phyloP scores from a whole-genome alignment of 352 stramenopile species.

The Pythium scleroteichum region DNA sequence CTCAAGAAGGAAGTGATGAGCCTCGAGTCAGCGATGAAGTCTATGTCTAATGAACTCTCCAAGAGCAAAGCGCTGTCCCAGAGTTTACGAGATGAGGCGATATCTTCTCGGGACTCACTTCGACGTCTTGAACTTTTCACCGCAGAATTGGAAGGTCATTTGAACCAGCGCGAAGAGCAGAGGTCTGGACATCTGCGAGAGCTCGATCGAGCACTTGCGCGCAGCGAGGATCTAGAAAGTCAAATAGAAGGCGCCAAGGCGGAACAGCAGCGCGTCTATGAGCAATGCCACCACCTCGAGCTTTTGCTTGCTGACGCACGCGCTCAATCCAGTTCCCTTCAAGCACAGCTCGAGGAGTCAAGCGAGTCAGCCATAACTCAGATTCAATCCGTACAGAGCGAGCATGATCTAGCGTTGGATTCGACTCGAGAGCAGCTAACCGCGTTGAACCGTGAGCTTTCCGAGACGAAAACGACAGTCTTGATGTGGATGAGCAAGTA shows the following conservation, averaged over 20 bases:
- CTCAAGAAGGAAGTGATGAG: too few species aligned
- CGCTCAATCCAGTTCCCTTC: neutral
- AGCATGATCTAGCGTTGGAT: constrained; percentile 17
- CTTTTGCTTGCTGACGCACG: constrained; percentile 1
- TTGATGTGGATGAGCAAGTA: constrained; percentile 76
- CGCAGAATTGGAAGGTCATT: constrained; percentile 15
- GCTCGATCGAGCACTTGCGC: neutral
- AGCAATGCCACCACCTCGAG: constrained; percentile 12
- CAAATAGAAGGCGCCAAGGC: neutral
- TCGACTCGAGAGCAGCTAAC: constrained; percentile 6
- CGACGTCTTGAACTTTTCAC: constrained; percentile 7
- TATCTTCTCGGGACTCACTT: neutral
- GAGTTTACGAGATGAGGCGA: neutral
- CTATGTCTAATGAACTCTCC: too few species aligned
- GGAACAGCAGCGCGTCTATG: constrained; percentile 7
- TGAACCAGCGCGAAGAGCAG: constrained; percentile 11
- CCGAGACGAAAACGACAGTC: constrained; percentile 56
- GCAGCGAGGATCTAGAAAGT: neutral
- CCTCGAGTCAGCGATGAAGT: too few species aligned
- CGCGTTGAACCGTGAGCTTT: constrained; percentile 39
- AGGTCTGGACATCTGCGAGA: neutral
- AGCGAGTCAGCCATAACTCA: neutral
- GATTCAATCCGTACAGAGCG: neutral
- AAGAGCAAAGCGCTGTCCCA: neutral
- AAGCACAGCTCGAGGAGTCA: neutral